A percentile compares a stretch with the other conserved stretches of the same genome.
Conservation (phyloP, 768 basidiomycete genomes). For the Trametes cubensis region DNA sequence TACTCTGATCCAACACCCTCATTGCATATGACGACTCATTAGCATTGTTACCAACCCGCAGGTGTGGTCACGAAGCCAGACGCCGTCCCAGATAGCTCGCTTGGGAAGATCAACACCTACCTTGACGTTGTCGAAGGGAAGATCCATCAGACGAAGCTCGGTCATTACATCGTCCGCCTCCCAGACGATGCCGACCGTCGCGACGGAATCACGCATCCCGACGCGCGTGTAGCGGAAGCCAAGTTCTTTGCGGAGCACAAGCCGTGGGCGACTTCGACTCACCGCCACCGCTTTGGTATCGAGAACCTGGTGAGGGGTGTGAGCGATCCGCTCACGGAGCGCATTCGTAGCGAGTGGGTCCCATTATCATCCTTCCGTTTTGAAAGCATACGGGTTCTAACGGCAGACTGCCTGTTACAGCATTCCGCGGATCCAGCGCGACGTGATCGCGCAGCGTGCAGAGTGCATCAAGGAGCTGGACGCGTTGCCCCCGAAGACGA, state of each 20-base stretch:
- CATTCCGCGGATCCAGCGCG: too few relatives aligned
- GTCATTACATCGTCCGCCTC: slow-evolving; percentile 64
- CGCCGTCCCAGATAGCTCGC: slow-evolving; percentile 46
- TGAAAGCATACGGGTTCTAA: too few relatives aligned
- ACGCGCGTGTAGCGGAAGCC: slow-evolving; percentile 41
- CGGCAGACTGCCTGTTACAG: too few relatives aligned
- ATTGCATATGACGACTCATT: not conserved
- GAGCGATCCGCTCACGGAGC: slow-evolving; percentile 49
- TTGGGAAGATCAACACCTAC: slow-evolving; percentile 47
- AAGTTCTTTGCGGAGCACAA: slow-evolving; percentile 48
- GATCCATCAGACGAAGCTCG: slow-evolving; percentile 43
- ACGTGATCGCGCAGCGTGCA: slow-evolving; percentile 15
- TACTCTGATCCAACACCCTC: not conserved
- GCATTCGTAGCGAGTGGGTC: slow-evolving; percentile 10
- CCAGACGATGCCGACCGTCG: slow-evolving; percentile 60
- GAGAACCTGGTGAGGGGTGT: slow-evolving; percentile 52
- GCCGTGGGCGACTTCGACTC: slow-evolving; percentile 55
- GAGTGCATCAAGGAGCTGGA: slow-evolving; percentile 14
- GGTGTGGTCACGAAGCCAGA: slow-evolving; percentile 67
- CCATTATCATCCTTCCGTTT: too few relatives aligned
- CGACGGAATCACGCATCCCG: slow-evolving; percentile 39
- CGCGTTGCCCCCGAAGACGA: slow-evolving; percentile 16
- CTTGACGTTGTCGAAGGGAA: slow-evolving; percentile 53
- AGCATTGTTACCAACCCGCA: slow-evolving; percentile 20
- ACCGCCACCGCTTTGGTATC: slow-evolving; percentile 57